A percentile compares a stretch with the other conserved stretches of the same genome.
These are phyloP conservation scores for Zalaria obscura DNA, from an alignment of 2,329 filamentous ascomycete species.

Conservation along the genomic window DNA sequence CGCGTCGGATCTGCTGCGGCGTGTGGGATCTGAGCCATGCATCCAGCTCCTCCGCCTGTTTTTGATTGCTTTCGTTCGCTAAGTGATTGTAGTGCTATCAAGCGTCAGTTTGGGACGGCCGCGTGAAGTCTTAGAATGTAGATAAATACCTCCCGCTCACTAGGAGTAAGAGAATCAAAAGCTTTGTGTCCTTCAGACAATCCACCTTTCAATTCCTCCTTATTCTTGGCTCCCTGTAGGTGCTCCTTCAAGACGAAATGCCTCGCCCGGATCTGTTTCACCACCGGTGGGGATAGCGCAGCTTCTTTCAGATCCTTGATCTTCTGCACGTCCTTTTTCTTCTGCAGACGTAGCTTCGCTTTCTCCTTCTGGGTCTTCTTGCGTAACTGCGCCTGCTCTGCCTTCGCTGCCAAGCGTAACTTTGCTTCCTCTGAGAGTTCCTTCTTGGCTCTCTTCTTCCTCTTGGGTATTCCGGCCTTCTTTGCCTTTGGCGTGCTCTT, in stretches of 20 bases:
- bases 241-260: constrained; percentile 13
- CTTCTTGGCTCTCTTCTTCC: constrained; percentile 1
- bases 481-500: neutral
- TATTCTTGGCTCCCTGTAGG: neutral
- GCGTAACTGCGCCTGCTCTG: neutral
- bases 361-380: neutral
- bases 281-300: constrained; percentile 22
- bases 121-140: neutral
- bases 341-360: neutral
- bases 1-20: constrained; percentile 41
- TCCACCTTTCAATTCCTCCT: neutral
- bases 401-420: too few relatives aligned
- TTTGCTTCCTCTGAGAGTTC: too few relatives aligned
- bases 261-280: constrained; percentile 9
- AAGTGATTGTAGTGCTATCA: constrained; percentile 38
- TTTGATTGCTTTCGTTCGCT: constrained; percentile 31
- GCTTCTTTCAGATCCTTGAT: constrained; percentile 20
- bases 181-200: constrained; percentile 13
- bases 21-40: constrained; percentile 42
- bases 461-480: neutral
- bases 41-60: constrained; percentile 30
- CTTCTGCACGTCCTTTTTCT: constrained; percentile 8
- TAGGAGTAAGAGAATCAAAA: constrained; percentile 23
- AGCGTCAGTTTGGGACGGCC: neutral
- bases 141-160: constrained; percentile 30